phyloP scores from a whole-genome alignment of 768 basidiomycete species.

The Myochromella boudieri region DNA sequence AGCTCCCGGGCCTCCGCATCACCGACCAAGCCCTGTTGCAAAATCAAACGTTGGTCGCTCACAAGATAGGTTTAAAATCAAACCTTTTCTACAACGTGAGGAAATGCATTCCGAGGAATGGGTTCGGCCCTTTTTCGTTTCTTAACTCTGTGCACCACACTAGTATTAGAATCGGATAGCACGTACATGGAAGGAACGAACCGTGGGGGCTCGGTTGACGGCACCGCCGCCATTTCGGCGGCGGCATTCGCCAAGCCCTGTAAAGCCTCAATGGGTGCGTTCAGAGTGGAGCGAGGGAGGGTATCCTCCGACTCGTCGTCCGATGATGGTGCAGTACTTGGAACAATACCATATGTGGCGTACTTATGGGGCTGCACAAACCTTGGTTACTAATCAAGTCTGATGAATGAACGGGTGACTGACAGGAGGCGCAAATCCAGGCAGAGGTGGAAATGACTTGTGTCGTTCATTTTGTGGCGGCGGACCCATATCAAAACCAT shows the following conservation, averaged over 20 bases:
- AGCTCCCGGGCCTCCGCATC: constrained; percentile 88
- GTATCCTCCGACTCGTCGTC: constrained; percentile 93
- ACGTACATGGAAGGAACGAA: constrained; percentile 25
- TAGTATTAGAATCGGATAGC: constrained; percentile 3
- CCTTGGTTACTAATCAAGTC: too few relatives aligned
- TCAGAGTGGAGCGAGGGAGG: constrained; percentile 77
- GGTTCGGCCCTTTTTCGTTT: constrained; percentile 86
- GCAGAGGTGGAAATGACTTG: constrained; percentile 76
- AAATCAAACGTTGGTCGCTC: constrained; percentile 1
- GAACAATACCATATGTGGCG: constrained; percentile 86
- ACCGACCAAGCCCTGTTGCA: constrained; percentile 71
- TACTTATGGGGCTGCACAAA: constrained; percentile 88
- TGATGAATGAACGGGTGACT: constrained; percentile 29
- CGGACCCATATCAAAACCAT: constrained; percentile 37
- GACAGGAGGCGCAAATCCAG: constrained; percentile 90
- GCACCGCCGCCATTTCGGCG: constrained; percentile 85
- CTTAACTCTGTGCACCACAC: constrained; percentile 53
- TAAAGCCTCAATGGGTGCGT: constrained; percentile 91
- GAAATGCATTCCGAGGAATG: constrained; percentile 82
- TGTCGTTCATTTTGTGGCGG: constrained; percentile 31
- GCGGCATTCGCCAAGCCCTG: constrained; percentile 95
- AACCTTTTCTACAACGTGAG: constrained; percentile 88
- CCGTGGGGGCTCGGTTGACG: constrained; percentile 66
- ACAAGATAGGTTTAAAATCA: too few relatives aligned
- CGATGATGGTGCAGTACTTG: constrained; percentile 80